Conservation (phyloP, 768 basidiomycete species). For the Panellus pusillus region DNA sequence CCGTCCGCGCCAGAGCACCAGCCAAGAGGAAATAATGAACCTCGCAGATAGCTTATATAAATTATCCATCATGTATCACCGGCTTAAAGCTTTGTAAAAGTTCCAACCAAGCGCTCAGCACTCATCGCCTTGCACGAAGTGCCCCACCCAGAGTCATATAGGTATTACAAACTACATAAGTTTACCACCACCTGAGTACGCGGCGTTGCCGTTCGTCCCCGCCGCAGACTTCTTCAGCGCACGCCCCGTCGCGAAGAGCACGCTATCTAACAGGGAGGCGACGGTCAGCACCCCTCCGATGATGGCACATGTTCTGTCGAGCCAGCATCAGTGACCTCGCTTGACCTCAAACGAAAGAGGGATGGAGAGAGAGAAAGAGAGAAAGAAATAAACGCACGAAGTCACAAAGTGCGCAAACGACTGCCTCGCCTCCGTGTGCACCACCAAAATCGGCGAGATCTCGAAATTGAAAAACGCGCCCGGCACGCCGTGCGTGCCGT, state of each 20-base stretch:
- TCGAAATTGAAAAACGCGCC: slow-evolving; percentile 93
- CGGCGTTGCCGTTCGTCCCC: slow-evolving; percentile 30
- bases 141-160: no score
- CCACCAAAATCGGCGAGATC: slow-evolving; percentile 93
- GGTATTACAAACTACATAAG: slow-evolving; percentile 36
- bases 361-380: no score
- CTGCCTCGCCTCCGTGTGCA: slow-evolving; percentile 88
- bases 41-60: not conserved
- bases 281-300: slow-evolving; percentile 97
- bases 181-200: slow-evolving; percentile 33
- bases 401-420: slow-evolving; percentile 98
- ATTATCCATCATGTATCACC: slow-evolving; percentile 1
- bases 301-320: slow-evolving; percentile 86
- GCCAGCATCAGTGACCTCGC: slow-evolving; percentile 4
- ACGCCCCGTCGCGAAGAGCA: slow-evolving; percentile 81
- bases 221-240: slow-evolving; percentile 62
- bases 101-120: not conserved
- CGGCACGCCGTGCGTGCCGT: slow-evolving; percentile 74
- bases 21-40: slow-evolving; percentile 15
- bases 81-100: no score
- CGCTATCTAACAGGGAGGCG: slow-evolving; percentile 82
- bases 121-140: no score
- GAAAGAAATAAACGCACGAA: slow-evolving; percentile 87
- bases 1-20: slow-evolving; percentile 9
- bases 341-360: no score